A percentile compares a stretch with the other conserved stretches of the same genome.
Evolutionary conservation across 345 rosid genomes (phyloP).

Genomic region (Psidium friedrichsthalianum): DNA sequence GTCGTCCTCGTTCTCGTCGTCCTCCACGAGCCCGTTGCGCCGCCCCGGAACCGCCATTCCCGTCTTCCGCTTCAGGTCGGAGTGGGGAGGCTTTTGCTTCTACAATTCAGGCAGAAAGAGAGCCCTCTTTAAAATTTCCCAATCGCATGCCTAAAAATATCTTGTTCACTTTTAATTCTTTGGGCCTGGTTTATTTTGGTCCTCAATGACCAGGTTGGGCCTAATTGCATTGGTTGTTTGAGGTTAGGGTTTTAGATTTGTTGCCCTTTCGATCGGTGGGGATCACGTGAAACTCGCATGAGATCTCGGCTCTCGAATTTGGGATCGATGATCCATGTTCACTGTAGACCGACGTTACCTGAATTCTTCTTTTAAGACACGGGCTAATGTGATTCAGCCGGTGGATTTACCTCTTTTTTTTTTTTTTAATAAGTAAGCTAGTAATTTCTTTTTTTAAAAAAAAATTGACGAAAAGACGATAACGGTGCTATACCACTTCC

Average conservation of each 20-base stretch:
- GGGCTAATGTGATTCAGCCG: background rate
- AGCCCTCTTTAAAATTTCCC: background rate
- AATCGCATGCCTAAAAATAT: background rate
- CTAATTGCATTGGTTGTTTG: background rate
- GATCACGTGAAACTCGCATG: too few species aligned
- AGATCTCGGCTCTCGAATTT: background rate
- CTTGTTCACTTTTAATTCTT: background rate
- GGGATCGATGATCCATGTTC: background rate
- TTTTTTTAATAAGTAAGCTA: background rate
- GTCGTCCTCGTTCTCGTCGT: conserved; percentile 46
- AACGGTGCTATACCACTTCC: background rate
- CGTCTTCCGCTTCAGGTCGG: background rate
- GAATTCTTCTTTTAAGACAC: background rate
- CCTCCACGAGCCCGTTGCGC: conserved; percentile 54
- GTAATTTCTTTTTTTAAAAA: background rate
- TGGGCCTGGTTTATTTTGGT: background rate
- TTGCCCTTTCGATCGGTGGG: too few species aligned
- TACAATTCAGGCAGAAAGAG: background rate
- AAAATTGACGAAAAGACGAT: background rate
- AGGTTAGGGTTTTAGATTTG: too few species aligned
- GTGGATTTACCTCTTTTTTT: background rate
- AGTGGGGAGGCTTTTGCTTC: background rate
- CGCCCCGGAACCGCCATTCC: conserved; percentile 73
- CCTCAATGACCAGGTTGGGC: background rate
- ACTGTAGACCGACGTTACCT: background rate